Conservation (phyloP, 148 eudicot species). For the Heliosperma pusillum region DNA sequence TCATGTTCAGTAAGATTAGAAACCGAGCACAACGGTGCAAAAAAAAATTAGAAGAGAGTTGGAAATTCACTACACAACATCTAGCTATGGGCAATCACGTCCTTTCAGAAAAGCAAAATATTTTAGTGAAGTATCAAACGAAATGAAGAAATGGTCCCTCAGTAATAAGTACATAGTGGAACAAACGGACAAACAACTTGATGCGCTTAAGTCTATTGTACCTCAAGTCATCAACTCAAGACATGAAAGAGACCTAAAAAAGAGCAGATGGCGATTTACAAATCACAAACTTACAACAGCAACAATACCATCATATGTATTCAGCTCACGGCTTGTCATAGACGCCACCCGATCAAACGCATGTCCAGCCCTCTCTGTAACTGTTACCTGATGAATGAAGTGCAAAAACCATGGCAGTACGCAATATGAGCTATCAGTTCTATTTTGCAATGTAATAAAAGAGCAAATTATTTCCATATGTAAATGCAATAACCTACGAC, state of each 20-base stretch:
- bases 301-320: slow-evolving; percentile 73
- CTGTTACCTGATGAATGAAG: slow-evolving; percentile 51
- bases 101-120: not conserved
- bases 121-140: not conserved
- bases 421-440: not conserved
- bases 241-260: not conserved
- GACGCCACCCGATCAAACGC: slow-evolving; percentile 75
- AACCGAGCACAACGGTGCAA: too few relatives aligned
- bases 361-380: slow-evolving; percentile 88
- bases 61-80: not conserved
- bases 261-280: not conserved
- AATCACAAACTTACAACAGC: slow-evolving; percentile 75
- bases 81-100: not conserved
- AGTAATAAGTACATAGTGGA: not conserved
- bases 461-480: too few relatives aligned
- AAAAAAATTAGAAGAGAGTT: too few relatives aligned
- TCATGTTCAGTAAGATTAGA: too few relatives aligned
- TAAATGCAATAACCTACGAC: not conserved
- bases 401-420: slow-evolving; percentile 7
- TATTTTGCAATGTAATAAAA: not conserved
- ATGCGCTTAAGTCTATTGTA: slow-evolving; percentile 11
- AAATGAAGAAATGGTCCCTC: not conserved
- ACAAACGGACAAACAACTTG: too few relatives aligned
- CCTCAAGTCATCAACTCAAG: not conserved
- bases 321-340: slow-evolving; percentile 63